Evolutionary conservation across 1,139 yeast species (phyloP).

Genomic region (Diutina mesorugosa): DNA sequence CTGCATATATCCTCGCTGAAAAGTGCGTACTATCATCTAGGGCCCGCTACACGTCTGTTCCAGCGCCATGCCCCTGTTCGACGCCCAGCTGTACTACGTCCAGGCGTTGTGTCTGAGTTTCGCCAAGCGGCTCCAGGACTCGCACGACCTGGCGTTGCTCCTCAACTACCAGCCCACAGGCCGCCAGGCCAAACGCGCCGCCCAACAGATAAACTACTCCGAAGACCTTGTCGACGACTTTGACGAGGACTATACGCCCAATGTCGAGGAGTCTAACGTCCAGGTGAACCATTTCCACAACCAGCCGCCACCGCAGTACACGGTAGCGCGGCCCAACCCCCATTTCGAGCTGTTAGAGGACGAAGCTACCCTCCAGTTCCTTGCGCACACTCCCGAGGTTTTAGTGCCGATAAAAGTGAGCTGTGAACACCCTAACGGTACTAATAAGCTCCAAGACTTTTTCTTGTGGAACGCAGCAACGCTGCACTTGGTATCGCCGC

Average conservation of each 20-base stretch:
- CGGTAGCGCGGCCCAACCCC: slow-evolving; percentile 15
- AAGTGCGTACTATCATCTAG: neutral
- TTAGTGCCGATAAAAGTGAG: slow-evolving; percentile 73
- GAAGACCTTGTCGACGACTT: slow-evolving; percentile 48
- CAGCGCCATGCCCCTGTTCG: slow-evolving; percentile 1
- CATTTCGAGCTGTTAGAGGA: slow-evolving; percentile 1
- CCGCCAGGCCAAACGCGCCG: slow-evolving; percentile 46
- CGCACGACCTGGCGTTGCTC: slow-evolving; percentile 2
- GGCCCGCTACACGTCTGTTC: neutral
- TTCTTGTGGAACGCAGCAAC: slow-evolving; percentile 89
- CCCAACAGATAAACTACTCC: slow-evolving; percentile 61
- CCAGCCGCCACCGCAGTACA: slow-evolving; percentile 10
- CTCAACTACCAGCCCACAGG: slow-evolving; percentile 1
- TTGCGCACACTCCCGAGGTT: slow-evolving; percentile 21
- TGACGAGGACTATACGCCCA: slow-evolving; percentile 41
- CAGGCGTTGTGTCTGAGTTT: slow-evolving; percentile 2
- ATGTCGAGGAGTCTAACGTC: neutral
- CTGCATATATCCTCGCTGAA: neutral
- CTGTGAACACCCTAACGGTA: slow-evolving; percentile 54
- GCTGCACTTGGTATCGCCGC: slow-evolving; percentile 56
- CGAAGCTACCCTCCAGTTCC: slow-evolving; percentile 10
- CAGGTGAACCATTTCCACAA: slow-evolving; percentile 9
- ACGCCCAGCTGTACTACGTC: slow-evolving; percentile 1
- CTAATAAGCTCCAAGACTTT: slow-evolving; percentile 53
- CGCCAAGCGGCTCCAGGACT: slow-evolving; percentile 1